Evolutionary conservation across 1,284 basidiomycete genomes (phyloP), one percentile per base, ranked within the genome.

Genomic region (Hortiboletus rubellus): DNA sequence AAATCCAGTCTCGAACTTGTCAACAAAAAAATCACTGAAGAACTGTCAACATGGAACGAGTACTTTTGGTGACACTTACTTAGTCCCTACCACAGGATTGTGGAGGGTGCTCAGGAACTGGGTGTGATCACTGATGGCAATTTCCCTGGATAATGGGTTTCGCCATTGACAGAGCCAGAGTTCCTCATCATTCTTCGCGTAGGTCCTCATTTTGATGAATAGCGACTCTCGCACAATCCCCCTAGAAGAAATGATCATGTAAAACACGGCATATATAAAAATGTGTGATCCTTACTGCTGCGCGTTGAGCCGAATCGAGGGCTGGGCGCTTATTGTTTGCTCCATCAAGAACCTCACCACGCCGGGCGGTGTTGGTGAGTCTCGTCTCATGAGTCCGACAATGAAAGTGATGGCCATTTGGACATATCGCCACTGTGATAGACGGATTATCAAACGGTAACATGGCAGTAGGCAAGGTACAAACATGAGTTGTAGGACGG

Each of bases 1-100:
- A 81, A 96, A 98, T 1, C 96, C 96, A 2, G 89, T 91, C 47
- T 80, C 76, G 24, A 89, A 77, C 70, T 94, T 92, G 76, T 98
- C 96, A 10, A 91, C 75, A 62, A 87, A 87, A 47, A 78, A 72
- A 41, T 79, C 76, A 31, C 78, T 82, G 58, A 15, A 46, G 55
- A 54, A 30, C 3, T 12, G 31, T 69, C 27, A 72, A n/a, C 12
- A 48, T 5, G 4, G 24, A 24, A 11, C 18, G 11, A 8, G 27
- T 30, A n/a, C 37, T 15, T 22, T 11, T 34, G 24, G n/a, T 17
- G 34, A 24, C 43, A 27, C 71, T 57, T 41, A 70, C 63, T 58
- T 67, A 53, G 58, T 63, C 54, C 72, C 74, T n/a, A 69, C 65
- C 12, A 80, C 63, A 46, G 79, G 74, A 12, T 74, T 68, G 44